Conservation (phyloP, 78 protist genomes). For the Dictyostelium firmibasis region DNA sequence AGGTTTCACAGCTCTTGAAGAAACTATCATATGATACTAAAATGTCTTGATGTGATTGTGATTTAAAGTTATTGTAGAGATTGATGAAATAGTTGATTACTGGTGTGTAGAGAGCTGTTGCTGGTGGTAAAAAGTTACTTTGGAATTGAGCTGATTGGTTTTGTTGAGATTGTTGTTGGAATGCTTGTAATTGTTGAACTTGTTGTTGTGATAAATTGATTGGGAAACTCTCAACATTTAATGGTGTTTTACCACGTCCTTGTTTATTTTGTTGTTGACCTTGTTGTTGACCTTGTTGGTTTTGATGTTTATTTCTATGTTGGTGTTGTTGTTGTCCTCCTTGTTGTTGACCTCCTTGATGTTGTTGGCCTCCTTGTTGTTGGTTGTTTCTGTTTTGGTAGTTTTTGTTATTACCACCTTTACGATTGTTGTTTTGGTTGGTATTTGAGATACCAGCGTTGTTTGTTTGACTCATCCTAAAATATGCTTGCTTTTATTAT, state of each 20-base stretch:
- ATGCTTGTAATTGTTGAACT: conserved; percentile 48
- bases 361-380: conserved; percentile 7
- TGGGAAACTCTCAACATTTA: conserved; percentile 65
- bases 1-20: conserved; percentile 67
- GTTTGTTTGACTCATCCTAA: background rate
- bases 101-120: conserved; percentile 48
- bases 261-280: background rate
- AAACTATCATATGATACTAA: conserved; percentile 49
- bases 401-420: background rate
- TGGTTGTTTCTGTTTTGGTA: conserved; percentile 7
- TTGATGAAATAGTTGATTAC: conserved; percentile 59
- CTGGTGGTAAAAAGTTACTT: conserved; percentile 67
- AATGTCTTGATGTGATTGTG: conserved; percentile 74
- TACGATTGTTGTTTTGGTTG: background rate
- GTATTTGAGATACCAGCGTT: background rate
- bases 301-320: background rate
- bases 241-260: conserved; percentile 52
- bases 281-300: conserved; percentile 29
- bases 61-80: conserved; percentile 49
- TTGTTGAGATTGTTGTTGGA: conserved; percentile 1
- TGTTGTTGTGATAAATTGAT: conserved; percentile 40
- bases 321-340: conserved; percentile 20
- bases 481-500: background rate
- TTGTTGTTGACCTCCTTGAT: conserved; percentile 30
- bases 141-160: conserved; percentile 29